Base-by-base conservation (phyloP, 768 basidiomycete genomes). In the Phallus indusiatus region DNA sequence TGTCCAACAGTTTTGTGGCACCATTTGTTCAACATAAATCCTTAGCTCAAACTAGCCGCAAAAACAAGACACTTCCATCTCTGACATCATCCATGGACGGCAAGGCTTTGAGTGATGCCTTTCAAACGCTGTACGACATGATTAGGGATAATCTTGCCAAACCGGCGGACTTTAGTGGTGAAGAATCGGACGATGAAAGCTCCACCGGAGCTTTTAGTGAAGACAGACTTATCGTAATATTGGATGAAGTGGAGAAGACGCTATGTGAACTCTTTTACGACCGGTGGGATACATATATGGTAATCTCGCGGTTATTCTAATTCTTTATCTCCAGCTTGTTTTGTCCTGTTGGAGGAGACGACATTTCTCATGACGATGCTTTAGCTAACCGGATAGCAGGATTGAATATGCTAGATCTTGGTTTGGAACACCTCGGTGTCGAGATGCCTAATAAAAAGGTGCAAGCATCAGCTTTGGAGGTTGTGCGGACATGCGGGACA, bases 321-420 rank as follows among this genome's bases (percentile, higher is more conserved):
- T 34, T 37, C 53, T 37, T 33, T 5, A 52, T 28, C 33, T 34
- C 11, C 53, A 94, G 92, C 58, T 65, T 96, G 3, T 96, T 93
- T 72, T 79, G 84, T 55, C 90, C 88, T 17, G 76, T 83, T 1
- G 81, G 81, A 18, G 76, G 81, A n/a, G 81, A 84, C 54, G 95
- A 99, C 66, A 76, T 81, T 0, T 85, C 85, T 0, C 94, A 96
- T 67, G 94, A 99, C 67, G 90, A 91, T 65, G 88, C 91, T 0
- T 75, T 99, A 3, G 84, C 94, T 0, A 88, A 84, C 66, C 83
- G 94, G 5, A 85, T 97, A 16, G 91, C 92, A 14, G 94, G 94
- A 1, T 76, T 99, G 49, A 94, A 94, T 64, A 81, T 94, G 78
- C 76, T 98, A 1, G 95, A 97, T 69, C 75, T 99, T 0, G 80